phyloP scores from a whole-genome alignment of 2,329 filamentous ascomycete species.

The Rhinocladiella similis region DNA sequence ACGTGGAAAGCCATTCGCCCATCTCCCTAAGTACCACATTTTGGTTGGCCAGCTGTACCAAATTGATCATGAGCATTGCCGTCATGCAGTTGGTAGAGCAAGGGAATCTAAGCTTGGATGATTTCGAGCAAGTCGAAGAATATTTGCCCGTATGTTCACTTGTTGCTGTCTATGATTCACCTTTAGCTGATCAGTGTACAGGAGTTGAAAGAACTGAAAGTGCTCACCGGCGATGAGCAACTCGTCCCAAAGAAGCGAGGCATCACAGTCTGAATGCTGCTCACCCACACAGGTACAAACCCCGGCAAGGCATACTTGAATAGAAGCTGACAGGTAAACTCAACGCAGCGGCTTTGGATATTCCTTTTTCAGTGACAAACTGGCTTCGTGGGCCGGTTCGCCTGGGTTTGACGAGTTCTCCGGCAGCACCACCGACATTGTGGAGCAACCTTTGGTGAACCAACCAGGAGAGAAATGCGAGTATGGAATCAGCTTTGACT shows the following conservation, averaged over 20 bases:
- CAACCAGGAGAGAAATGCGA: conserved; percentile 65
- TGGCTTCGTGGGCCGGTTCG: conserved; percentile 42
- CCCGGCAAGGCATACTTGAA: no score
- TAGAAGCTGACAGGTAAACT: no score
- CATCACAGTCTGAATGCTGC: conserved; percentile 53
- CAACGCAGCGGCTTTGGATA: conserved; percentile 41
- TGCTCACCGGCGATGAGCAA: conserved; percentile 39
- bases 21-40: conserved; percentile 33
- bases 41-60: conserved; percentile 60
- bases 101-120: conserved; percentile 50
- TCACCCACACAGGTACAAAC: conserved; percentile 52
- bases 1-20: conserved; percentile 17
- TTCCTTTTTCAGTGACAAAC: conserved; percentile 46
- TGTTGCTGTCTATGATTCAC: no score
- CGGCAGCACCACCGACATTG: conserved; percentile 51
- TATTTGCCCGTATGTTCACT: no score
- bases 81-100: conserved; percentile 60
- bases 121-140: conserved; percentile 46
- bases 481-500: conserved; percentile 59
- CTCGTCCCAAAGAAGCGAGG: conserved; percentile 39
- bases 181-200: no score
- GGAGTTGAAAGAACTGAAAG: conserved; percentile 50
- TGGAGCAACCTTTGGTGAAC: conserved; percentile 56
- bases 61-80: conserved; percentile 54
- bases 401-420: conserved; percentile 60